These are phyloP conservation scores for Straminergon stramineum DNA, from an alignment of 225 moss, liverwort and hornwort genomes.

Conservation along the genomic window DNA sequence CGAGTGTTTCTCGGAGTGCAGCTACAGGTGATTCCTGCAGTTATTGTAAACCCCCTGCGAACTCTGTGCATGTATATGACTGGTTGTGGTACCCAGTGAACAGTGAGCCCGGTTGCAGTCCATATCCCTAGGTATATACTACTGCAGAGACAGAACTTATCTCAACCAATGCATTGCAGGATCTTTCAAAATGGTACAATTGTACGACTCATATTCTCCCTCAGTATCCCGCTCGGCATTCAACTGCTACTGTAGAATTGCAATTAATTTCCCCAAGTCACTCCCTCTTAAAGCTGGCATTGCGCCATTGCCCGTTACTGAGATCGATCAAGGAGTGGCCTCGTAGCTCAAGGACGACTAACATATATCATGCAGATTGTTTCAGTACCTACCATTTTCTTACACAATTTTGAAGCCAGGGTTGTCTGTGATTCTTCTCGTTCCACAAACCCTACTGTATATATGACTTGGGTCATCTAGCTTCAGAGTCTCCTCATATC, in stretches of 20 bases:
- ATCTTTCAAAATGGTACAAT: background rate
- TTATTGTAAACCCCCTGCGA: background rate
- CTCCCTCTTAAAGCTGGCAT: background rate
- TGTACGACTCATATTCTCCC: background rate
- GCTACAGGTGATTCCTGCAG: background rate
- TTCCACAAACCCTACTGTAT: background rate
- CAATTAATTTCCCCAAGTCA: background rate
- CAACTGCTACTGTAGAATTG: background rate
- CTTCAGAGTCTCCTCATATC: background rate
- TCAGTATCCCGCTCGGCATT: background rate
- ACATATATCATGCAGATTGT: background rate
- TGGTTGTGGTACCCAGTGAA: background rate
- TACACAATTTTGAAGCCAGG: background rate
- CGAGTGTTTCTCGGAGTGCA: background rate
- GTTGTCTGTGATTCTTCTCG: background rate
- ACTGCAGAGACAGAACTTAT: background rate
- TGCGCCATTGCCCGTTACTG: background rate
- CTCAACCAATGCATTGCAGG: background rate
- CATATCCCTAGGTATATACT: background rate
- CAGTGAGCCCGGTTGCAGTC: background rate
- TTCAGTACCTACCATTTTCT: background rate
- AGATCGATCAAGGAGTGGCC: background rate
- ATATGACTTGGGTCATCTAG: background rate
- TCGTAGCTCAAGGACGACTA: background rate
- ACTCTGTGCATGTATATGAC: background rate